Percentiles rank a stretch among this genome's conserved stretches.
These are phyloP conservation scores for Clarkia xantiana DNA, from an alignment of 345 rosid species.

Conservation along the genomic window DNA sequence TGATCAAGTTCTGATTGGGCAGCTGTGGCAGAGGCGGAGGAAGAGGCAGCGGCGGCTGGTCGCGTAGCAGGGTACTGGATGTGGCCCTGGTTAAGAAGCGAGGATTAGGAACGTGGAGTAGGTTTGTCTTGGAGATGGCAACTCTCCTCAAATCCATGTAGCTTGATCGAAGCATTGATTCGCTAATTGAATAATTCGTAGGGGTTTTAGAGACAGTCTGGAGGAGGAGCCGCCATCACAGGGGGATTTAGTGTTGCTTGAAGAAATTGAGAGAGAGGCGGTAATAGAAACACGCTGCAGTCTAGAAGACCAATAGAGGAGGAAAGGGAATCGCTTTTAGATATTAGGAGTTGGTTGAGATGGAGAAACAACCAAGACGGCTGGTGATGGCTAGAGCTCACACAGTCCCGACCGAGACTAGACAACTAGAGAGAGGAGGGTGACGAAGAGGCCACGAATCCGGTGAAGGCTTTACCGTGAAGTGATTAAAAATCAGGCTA, in stretches of 20 bases:
- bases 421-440: neutral
- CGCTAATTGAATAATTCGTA: neutral
- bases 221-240: neutral
- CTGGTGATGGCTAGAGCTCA: no score
- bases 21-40: slow-evolving; percentile 14
- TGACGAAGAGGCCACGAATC: neutral
- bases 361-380: no score
- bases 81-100: slow-evolving; percentile 30
- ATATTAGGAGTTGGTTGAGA: no score
- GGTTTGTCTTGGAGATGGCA: slow-evolving; percentile 14
- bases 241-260: neutral
- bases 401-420: neutral
- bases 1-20: slow-evolving; percentile 20
- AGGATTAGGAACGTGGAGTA: slow-evolving; percentile 12
- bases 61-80: slow-evolving; percentile 8
- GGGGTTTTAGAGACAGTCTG: neutral
- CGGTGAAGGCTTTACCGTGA: no score
- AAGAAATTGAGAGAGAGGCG: neutral
- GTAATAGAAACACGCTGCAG: slow-evolving; percentile 1
- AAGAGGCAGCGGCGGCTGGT: slow-evolving; percentile 11
- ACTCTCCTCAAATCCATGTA: slow-evolving; percentile 52
- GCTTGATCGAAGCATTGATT: neutral
- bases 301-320: neutral
- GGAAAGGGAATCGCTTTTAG: no score
- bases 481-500: no score